Evolutionary conservation across 371 early-diverging fungal species (phyloP).

Genomic region (Mucor mucedo): DNA sequence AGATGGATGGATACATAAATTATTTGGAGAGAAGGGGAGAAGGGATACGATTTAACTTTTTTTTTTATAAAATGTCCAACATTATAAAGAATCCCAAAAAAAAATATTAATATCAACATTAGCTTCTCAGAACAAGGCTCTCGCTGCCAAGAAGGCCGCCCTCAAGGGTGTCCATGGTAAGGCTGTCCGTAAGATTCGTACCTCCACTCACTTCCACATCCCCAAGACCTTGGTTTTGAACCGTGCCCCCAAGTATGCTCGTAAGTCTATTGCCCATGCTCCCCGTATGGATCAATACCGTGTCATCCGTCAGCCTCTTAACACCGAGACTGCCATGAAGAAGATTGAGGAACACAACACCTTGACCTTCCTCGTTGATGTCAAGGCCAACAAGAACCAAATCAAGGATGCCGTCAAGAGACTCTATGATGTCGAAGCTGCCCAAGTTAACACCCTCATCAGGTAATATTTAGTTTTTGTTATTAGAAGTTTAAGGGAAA

Average conservation of each 20-base stretch:
- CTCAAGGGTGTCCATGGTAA: slow-evolving; percentile 85
- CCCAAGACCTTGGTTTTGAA: slow-evolving; percentile 91
- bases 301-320: slow-evolving; percentile 90
- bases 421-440: slow-evolving; percentile 92
- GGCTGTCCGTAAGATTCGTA: slow-evolving; percentile 84
- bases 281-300: slow-evolving; percentile 83
- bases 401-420: slow-evolving; percentile 96
- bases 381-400: slow-evolving; percentile 96
- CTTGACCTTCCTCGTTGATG: slow-evolving; percentile 94
- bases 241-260: slow-evolving; percentile 88
- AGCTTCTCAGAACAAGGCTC: slow-evolving; percentile 58
- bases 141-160: slow-evolving; percentile 82
- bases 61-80: not conserved
- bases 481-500: not conserved
- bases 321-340: slow-evolving; percentile 98
- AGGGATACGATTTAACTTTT: slow-evolving; percentile 2
- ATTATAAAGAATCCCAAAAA: not conserved
- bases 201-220: slow-evolving; percentile 86
- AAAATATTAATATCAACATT: not conserved
- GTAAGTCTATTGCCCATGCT: slow-evolving; percentile 80
- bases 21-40: not conserved
- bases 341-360: slow-evolving; percentile 99
- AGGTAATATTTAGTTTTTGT: slow-evolving; percentile 38
- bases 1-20: slow-evolving; percentile 19
- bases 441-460: slow-evolving; percentile 96